Evolutionary conservation across 345 rosid genomes (phyloP).

Genomic region (Citrus sp.): DNA sequence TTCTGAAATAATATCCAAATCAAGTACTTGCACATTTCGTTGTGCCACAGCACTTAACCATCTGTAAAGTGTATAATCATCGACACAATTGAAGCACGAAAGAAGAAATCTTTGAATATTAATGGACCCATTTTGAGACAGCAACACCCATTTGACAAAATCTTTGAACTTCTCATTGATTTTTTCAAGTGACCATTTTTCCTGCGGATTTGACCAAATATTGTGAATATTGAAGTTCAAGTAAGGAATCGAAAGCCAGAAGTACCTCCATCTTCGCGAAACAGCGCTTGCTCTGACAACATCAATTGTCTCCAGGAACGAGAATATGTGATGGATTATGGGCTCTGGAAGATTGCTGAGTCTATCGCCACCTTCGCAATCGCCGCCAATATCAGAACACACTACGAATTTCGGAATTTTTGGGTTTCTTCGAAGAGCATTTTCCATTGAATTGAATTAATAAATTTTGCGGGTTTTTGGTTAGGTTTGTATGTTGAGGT

Average conservation of each 20-base stretch:
- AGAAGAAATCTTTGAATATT: not conserved
- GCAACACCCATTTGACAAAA: not conserved
- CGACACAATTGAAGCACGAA: not conserved
- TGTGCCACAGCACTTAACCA: not conserved
- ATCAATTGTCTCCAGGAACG: not conserved
- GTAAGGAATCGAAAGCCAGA: not conserved
- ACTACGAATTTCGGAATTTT: too few relatives aligned
- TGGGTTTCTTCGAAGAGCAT: too few relatives aligned
- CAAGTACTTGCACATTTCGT: not conserved
- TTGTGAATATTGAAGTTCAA: not conserved
- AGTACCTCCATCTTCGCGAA: not conserved
- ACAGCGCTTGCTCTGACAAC: not conserved
- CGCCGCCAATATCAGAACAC: too few relatives aligned
- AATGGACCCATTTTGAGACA: not conserved
- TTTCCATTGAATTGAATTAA: too few relatives aligned
- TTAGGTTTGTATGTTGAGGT: too few relatives aligned
- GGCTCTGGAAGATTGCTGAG: not conserved
- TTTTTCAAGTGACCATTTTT: not conserved
- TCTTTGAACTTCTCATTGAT: not conserved
- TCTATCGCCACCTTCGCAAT: not conserved
- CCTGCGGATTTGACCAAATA: not conserved
- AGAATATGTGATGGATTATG: not conserved
- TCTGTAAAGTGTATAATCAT: not conserved
- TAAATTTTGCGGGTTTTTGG: too few relatives aligned
- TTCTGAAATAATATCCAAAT: not conserved